Evolutionary conservation across 2,329 filamentous ascomycete species (phyloP), one percentile per base, ranked within the genome.

Genomic region (Colletotrichum sojae): DNA sequence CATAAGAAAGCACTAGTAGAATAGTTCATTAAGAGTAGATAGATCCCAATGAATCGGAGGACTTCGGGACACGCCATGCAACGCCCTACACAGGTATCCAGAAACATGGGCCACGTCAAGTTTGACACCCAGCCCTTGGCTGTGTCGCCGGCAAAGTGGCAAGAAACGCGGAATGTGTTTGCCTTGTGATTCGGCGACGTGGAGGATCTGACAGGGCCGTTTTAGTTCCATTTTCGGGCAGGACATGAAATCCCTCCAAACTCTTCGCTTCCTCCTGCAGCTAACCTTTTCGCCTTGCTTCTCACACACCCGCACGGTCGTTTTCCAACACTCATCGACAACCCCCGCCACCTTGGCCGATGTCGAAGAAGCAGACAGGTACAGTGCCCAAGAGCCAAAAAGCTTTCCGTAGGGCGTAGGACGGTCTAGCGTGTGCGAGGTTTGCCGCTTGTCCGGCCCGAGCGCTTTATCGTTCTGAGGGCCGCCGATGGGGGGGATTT

Each of bases 211-310:
- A 36, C 16, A 45, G 52, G 12, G 22, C 25, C 62, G 49, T 58
- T 69, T 69, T 69, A 62, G 31, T 56, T 69, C 54, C 62, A 69
- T 69, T 55, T 55, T 69, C 66, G 66, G 66, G 66, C 66, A 69
- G 66, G 55, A 56, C 31, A 18, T 66, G 66, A 66, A 69, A 69
- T 69, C 55, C 62, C 31, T 60, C 49, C 49, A 55, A 55, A 54
- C 61, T 55, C 46, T 58, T 16, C 16, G 13, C 31, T 45, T 51
- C 53, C 40, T 31, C 9, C 25, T 16, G 40, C 20, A 54, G 31
- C 48, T 45, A 31, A 15, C 46, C 13, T 43, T 43, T 27, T 6
- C 6, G 22, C 22, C 18, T 18, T 46, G 13, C 39, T 57, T 49
- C 61, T 66, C 66, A 66, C 20, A 69, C 62, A 40, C 22, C 40